Base-by-base conservation (phyloP, 257 asterid genomes). In the Misopates orontium region DNA sequence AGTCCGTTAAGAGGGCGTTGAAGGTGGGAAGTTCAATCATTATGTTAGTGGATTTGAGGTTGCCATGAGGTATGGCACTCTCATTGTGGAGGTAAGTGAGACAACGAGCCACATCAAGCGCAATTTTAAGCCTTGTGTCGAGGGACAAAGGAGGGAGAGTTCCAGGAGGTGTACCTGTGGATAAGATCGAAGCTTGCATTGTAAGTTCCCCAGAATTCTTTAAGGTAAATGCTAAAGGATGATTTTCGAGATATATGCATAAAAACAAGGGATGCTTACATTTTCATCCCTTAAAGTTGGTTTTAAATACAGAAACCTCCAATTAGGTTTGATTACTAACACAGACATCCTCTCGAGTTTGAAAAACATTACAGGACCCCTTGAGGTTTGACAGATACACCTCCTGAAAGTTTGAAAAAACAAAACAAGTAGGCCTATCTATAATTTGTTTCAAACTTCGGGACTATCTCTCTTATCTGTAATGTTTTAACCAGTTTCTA, bases 21-120 rank as follows among this genome's bases (percentile, higher is more conserved):
- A 60, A 28, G 51, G 69, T 73, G 9, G 87, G 80, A 22, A 67
- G 68, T 68, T 84, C 85, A 68, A 90, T 76, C 74, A 87, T 60
- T 42, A 90, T 79, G 75, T 90, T 90, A 2, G 96, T 84, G 57
- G 97, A 90, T 75, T 90, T 90, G 56, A 90, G 68, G 83, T 87
- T 90, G 72, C 97, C 96, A 74, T 90, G 97, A 86, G 97, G 97
- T 84, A 87, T 87, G 77, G 88, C 81, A 10, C 84, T 88, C 50
- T 85, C 95, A 0, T 79, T 82, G 71, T 90, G 97, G 61, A 88
- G 87, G 73, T 80, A 84, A 44, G 82, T 76, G 15, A 90, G 87
- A 56, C 97, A 90, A 41, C 87, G 78, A 1, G 97, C 89, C 12
- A 83, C 80, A 31, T 90, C 90, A 8, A 76, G 70, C 7, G 93